These are phyloP conservation scores for Phytophthora sojae DNA, from an alignment of 352 stramenopile genomes.

Conservation along the genomic window DNA sequence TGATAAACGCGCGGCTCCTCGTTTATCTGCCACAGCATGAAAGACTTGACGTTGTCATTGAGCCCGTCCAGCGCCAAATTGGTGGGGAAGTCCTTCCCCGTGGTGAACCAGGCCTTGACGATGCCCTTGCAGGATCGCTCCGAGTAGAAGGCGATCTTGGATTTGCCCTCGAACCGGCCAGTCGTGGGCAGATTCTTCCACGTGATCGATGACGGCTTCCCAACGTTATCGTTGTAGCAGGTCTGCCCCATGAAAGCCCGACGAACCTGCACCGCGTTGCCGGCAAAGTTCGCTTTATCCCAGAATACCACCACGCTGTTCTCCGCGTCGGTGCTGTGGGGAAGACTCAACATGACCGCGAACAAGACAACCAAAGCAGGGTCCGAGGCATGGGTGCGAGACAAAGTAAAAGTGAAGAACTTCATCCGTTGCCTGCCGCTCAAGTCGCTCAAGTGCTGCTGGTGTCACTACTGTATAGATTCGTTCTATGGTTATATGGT, in stretches of 20 bases:
- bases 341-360: neutral
- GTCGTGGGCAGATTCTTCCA: neutral
- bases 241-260: neutral
- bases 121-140: neutral
- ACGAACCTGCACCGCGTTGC: neutral
- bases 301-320: neutral
- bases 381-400: neutral
- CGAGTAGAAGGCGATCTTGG: slow-evolving; percentile 6
- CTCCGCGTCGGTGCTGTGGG: neutral
- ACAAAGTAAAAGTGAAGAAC: neutral
- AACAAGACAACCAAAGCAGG: neutral
- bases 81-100: slow-evolving; percentile 8
- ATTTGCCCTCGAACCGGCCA: slow-evolving; percentile 6
- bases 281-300: neutral
- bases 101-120: slow-evolving; percentile 2
- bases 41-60: slow-evolving; percentile 4
- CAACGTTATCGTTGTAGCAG: neutral
- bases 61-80: slow-evolving; percentile 1
- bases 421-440: neutral
- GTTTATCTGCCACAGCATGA: slow-evolving; percentile 17
- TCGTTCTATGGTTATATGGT: neutral
- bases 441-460: neutral
- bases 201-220: neutral
- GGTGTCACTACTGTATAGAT: too few relatives aligned
- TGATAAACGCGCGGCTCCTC: neutral